Evolutionary conservation across 202 grass and related monocot species (phyloP).

Genomic region (Panicum virgatum): DNA sequence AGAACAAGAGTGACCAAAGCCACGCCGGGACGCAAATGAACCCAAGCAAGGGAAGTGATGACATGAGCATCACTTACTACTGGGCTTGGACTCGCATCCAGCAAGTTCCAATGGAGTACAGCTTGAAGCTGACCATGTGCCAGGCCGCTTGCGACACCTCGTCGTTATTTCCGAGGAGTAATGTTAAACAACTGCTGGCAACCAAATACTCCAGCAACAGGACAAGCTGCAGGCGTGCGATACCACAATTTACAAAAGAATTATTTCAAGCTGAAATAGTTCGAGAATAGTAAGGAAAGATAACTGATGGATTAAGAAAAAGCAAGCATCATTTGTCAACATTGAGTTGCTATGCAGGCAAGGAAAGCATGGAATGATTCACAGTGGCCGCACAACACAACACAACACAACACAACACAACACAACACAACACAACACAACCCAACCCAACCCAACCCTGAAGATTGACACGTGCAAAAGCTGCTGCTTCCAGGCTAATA

Average conservation of each 20-base stretch:
- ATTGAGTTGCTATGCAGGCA: conserved; percentile 10
- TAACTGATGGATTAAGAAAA: neutral
- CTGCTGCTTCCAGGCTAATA: neutral
- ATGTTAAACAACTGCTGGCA: neutral
- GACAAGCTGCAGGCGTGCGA: neutral
- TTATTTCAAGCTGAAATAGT: neutral
- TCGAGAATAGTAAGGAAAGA: neutral
- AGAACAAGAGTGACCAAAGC: neutral
- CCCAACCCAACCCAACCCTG: no score
- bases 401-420: neutral
- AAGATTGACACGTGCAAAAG: conserved; percentile 1
- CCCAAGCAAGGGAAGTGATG: neutral
- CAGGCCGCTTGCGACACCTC: conserved; percentile 28
- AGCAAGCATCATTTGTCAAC: conserved; percentile 7
- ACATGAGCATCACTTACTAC: conserved; percentile 20
- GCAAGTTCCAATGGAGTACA: conserved; percentile 34
- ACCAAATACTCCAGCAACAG: neutral
- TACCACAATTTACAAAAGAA: neutral
- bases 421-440: neutral
- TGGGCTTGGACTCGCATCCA: neutral
- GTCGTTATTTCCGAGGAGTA: conserved; percentile 7
- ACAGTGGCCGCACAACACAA: neutral
- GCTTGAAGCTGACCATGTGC: conserved; percentile 37
- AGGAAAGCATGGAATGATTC: conserved; percentile 28
- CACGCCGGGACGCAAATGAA: neutral